Percentiles rank a stretch among this genome's conserved stretches.
Conservation (phyloP, 1,139 yeast species). For the Debaryomyces sp. region DNA sequence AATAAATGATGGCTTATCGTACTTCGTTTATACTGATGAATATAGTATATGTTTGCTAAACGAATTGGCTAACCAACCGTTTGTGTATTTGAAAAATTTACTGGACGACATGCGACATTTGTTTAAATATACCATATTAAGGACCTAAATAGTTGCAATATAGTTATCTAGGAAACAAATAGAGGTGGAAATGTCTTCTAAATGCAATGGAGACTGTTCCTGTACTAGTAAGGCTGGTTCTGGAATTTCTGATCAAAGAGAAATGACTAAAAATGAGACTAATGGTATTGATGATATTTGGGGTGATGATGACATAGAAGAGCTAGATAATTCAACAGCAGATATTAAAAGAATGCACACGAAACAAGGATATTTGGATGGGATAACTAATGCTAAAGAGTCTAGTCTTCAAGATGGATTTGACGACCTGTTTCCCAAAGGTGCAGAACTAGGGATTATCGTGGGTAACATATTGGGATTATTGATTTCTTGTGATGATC, state of each 20-base stretch:
- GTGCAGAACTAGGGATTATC: constrained; percentile 66
- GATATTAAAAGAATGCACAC: constrained; percentile 63
- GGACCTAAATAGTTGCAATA: background rate
- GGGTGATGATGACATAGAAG: constrained; percentile 40
- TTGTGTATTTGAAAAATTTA: constrained; percentile 6
- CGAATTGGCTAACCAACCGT: background rate
- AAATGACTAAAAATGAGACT: constrained; percentile 6
- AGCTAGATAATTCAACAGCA: constrained; percentile 30
- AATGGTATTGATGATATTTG: constrained; percentile 39
- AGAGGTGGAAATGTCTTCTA: constrained; percentile 1
- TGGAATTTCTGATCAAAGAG: background rate
- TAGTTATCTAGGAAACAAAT: background rate
- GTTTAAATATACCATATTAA: background rate
- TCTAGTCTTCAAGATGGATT: constrained; percentile 75
- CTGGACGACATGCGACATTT: constrained; percentile 2
- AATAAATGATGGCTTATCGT: background rate
- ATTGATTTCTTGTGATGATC: constrained; percentile 20
- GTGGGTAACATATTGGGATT: constrained; percentile 71
- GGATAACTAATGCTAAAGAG: constrained; percentile 72
- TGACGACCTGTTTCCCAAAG: constrained; percentile 75
- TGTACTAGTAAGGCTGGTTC: constrained; percentile 7
- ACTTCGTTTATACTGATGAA: background rate
- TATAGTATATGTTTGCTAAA: background rate
- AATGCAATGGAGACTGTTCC: constrained; percentile 9
- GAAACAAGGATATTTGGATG: constrained; percentile 85